Base-by-base conservation (phyloP, 2,329 filamentous ascomycete genomes). In the Stachybotrys elegans region DNA sequence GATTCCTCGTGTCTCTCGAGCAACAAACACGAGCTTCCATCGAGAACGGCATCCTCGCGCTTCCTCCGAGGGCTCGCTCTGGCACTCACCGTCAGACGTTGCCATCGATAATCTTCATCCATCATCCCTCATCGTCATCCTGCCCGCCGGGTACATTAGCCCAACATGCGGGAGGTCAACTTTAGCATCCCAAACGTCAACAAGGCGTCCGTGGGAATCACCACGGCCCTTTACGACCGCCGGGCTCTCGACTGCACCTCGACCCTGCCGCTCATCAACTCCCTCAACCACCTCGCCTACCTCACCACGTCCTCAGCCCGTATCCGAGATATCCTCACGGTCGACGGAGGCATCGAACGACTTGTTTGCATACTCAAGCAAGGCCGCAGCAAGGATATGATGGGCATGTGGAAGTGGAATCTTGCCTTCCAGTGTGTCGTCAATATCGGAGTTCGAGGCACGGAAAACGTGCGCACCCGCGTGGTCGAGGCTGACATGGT, bases 341-440 rank as follows among this genome's bases (percentile, higher is more conserved):
- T 98, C 70, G 93, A 98, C 86, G 93, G 93, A 68, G 93, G 93
- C 50, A 93, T 98, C 66, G 93, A 98, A 72, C 77, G 92, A 52
- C 75, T 98, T 55, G 88, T 98, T 63, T 96, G 90, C 78, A 96
- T 98, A 61, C 80, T 98, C 66, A 98, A 98, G 69, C 89, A 95
- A 68, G 93, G 93, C 51, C 80, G 93, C 62, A 96, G 88, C 70
- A 94, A 91, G 68, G 92, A 98, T 65, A 86, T 96, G 83, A 96
- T 97, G 92, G 92, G 96, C 66, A 95, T 95, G 88, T 98, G 93
- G 93, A 97, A 97, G 70, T 98, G 93, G 93, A 98, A 96, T 61
- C 78, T 98, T 50, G 93, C 93, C 43, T 98, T 98, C 66, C 93
- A 97, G 68, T 98, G 93, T 66, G 91, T 97, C 52, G 93, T 98